Percentiles rank a stretch among this genome's conserved stretches.
Evolutionary conservation across 1,284 basidiomycete species (phyloP).

Genomic region (Testicularia cyperi): DNA sequence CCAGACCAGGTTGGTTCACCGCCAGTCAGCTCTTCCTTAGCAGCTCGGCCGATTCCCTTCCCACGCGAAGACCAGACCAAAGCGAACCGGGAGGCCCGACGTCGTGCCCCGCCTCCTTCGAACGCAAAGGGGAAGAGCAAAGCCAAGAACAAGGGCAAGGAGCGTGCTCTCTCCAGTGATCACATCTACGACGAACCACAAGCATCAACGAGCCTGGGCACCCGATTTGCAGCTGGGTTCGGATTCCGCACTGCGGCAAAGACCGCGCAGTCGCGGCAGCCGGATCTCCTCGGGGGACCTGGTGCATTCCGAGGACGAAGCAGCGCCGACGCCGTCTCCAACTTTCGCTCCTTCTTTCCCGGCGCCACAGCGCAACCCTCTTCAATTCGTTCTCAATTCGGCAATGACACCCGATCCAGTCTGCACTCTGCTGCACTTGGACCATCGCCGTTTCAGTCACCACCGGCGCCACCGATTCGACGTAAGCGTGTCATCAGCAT

Average conservation of each 20-base stretch:
- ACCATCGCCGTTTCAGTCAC: slow-evolving; percentile 26
- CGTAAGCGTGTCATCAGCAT: slow-evolving; percentile 29
- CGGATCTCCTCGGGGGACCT: not conserved
- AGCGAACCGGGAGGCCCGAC: too few species aligned
- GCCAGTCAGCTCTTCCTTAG: not conserved
- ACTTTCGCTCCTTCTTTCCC: not conserved
- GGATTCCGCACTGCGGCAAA: slow-evolving; percentile 16
- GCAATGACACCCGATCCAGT: too few species aligned
- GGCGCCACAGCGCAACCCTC: too few species aligned
- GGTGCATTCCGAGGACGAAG: too few species aligned
- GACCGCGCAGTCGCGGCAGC: slow-evolving; percentile 3
- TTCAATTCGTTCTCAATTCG: too few species aligned
- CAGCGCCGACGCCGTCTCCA: not conserved
- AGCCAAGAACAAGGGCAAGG: slow-evolving; percentile 24
- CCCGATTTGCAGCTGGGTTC: slow-evolving; percentile 16
- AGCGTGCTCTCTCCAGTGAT: slow-evolving; percentile 10
- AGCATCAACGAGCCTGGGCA: slow-evolving; percentile 21
- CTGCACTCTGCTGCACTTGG: slow-evolving; percentile 8
- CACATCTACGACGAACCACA: slow-evolving; percentile 10
- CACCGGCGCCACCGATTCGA: slow-evolving; percentile 13
- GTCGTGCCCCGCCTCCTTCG: too few species aligned
- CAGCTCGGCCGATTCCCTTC: slow-evolving; percentile 21
- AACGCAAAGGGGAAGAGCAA: not conserved
- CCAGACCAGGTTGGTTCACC: slow-evolving; percentile 25
- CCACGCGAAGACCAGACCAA: slow-evolving; percentile 4